Evolutionary conservation across 306 rosid species (phyloP), one percentile per base, ranked within the genome.

Genomic region (Abrus precatorius): DNA sequence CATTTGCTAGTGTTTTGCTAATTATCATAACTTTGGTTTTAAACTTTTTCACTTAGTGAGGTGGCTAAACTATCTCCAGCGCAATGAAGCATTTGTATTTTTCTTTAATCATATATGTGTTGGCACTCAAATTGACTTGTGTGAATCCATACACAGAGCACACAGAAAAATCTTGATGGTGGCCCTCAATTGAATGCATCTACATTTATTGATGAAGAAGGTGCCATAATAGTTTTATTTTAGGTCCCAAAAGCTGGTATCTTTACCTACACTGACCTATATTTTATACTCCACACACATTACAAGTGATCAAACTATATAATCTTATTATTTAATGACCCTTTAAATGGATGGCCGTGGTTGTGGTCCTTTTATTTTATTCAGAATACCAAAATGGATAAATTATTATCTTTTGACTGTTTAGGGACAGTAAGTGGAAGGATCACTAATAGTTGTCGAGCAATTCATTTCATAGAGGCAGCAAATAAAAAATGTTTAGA

Each of bases 341-440:
- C 52, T 20, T 68, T 69, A 47, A 9, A 61, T 61, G 54, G 40
- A 44, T 20, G 69, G 83, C 43, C 36, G 32, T 67, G 29, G 44
- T 53, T 77, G 30, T 48, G 28, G 6, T 32, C 7, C 14, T 14
- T 69, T 41, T 41, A 20, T 0, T 0, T 49, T 2, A 53, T 38
- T 66, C 20, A 9, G 61, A 30, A 69, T 20, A 28, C 75, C 49
- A 56, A 47, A 56, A 69, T 47, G 44, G 34, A 40, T 34, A 6
- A 64, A 47, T 79, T 41, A 44, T 45, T 28, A 63, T 43, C 64
- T 79, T 70, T 60, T 77, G 54, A 50, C n/a, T 0, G 9, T 62
- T 44, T 29, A 32, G 7, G 57, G 75, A 27, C 33, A 30, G 5
- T 4, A 44, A 80, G 87, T 86, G 87, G 85, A 73, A 77, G 43